Conservation (phyloP, 164 flowering plant genomes). For the Aristolochia californica region DNA sequence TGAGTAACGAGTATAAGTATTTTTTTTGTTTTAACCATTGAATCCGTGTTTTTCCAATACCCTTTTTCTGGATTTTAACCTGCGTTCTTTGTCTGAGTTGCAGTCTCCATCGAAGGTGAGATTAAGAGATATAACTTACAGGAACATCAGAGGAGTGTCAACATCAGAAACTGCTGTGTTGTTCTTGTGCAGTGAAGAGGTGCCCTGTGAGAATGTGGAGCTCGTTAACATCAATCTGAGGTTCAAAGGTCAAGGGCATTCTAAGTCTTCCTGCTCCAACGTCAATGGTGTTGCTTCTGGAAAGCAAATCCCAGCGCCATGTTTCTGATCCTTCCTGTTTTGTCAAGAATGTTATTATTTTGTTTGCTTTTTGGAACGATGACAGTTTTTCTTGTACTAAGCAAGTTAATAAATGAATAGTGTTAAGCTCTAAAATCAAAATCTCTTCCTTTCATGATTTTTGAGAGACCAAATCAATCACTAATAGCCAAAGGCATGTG, state of each 20-base stretch:
- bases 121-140: slow-evolving; percentile 10
- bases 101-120: slow-evolving; percentile 13
- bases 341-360: not conserved
- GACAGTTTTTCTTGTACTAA: too few species aligned
- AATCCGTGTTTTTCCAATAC: not conserved
- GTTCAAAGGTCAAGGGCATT: slow-evolving; percentile 2
- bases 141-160: slow-evolving; percentile 17
- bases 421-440: too few species aligned
- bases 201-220: slow-evolving; percentile 14
- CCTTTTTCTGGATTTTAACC: not conserved
- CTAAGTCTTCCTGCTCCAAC: slow-evolving; percentile 6
- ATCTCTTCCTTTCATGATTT: too few species aligned
- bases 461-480: too few species aligned
- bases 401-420: too few species aligned
- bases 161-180: slow-evolving; percentile 6
- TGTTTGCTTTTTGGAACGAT: too few species aligned
- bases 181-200: slow-evolving; percentile 10
- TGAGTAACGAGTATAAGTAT: not conserved
- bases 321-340: not conserved
- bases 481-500: too few species aligned
- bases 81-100: not conserved
- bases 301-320: slow-evolving; percentile 5
- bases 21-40: not conserved
- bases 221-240: slow-evolving; percentile 13
- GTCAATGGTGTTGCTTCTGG: slow-evolving; percentile 3